A percentile compares a stretch with the other conserved stretches of the same genome.
phyloP scores from a whole-genome alignment of 2,329 filamentous ascomycete genomes.

The Orbilia javanica region DNA sequence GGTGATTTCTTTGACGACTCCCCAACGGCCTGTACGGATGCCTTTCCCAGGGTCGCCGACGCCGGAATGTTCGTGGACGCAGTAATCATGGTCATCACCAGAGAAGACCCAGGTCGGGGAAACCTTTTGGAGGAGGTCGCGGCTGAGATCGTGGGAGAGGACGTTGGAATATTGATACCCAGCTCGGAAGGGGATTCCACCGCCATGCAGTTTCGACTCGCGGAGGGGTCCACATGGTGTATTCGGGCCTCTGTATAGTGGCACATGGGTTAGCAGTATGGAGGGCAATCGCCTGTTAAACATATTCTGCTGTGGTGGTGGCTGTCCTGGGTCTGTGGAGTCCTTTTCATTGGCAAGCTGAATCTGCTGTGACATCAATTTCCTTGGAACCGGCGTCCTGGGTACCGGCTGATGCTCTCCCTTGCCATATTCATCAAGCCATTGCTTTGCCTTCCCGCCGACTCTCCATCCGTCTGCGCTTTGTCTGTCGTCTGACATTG shows the following conservation, averaged over 20 bases:
- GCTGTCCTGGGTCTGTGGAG: slow-evolving; percentile 64
- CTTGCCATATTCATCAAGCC: slow-evolving; percentile 73
- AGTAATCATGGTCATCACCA: slow-evolving; percentile 98
- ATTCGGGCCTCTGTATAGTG: slow-evolving; percentile 82
- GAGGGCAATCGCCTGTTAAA: slow-evolving; percentile 77
- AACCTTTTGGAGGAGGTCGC: slow-evolving; percentile 79
- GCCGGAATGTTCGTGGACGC: slow-evolving; percentile 83
- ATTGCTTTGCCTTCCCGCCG: slow-evolving; percentile 71
- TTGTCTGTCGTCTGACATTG: slow-evolving; percentile 81
- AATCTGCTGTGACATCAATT: slow-evolving; percentile 64
- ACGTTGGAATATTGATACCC: slow-evolving; percentile 99
- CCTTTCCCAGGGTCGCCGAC: slow-evolving; percentile 73
- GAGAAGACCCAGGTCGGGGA: slow-evolving; percentile 90
- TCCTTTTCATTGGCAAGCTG: slow-evolving; percentile 66
- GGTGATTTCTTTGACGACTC: slow-evolving; percentile 80
- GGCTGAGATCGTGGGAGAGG: slow-evolving; percentile 80
- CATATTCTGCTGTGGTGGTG: slow-evolving; percentile 42
- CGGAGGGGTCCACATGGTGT: slow-evolving; percentile 89
- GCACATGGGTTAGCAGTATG: slow-evolving; percentile 89
- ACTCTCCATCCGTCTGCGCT: slow-evolving; percentile 75
- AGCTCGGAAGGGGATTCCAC: slow-evolving; percentile 79
- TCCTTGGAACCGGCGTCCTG: slow-evolving; percentile 61
- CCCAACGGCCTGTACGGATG: slow-evolving; percentile 49
- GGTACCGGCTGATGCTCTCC: slow-evolving; percentile 69
- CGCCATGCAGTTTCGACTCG: slow-evolving; percentile 69